Conservation (phyloP, 768 basidiomycete genomes). For the Mycena venus region DNA sequence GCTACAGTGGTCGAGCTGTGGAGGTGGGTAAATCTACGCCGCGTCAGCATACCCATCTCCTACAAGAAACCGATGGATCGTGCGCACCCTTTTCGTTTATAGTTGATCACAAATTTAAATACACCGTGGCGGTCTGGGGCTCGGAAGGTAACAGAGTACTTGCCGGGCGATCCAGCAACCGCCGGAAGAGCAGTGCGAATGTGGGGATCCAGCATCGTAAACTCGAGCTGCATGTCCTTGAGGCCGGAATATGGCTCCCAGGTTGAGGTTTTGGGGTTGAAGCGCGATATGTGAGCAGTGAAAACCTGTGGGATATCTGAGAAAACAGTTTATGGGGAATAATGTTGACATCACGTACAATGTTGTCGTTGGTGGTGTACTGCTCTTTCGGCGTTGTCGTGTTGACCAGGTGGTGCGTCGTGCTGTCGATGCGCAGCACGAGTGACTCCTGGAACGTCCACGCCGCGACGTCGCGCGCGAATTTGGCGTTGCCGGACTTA, state of each 20-base stretch:
- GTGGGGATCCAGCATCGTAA: conserved; percentile 99
- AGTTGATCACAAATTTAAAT: conserved; percentile 95
- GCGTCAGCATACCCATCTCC: conserved; percentile 5
- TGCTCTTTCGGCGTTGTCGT: conserved; percentile 71
- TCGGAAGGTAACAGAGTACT: conserved; percentile 88
- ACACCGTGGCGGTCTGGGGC: conserved; percentile 97
- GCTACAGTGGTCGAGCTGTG: conserved; percentile 82
- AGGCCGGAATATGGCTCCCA: conserved; percentile 85
- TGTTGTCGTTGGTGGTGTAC: conserved; percentile 90
- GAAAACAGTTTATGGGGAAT: neutral
- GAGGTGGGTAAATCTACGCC: conserved; percentile 78
- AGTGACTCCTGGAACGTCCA: conserved; percentile 94
- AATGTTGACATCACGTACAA: conserved; percentile 62
- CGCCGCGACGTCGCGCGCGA: conserved; percentile 79
- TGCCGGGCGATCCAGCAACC: conserved; percentile 67
- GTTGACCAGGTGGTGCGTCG: conserved; percentile 80
- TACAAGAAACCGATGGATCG: conserved; percentile 2
- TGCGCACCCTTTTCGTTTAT: conserved; percentile 88
- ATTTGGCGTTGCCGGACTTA: conserved; percentile 80
- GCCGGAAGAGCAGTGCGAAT: conserved; percentile 83
- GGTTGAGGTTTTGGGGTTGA: conserved; percentile 61
- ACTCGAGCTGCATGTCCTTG: conserved; percentile 91
- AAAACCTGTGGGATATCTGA: conserved; percentile 67
- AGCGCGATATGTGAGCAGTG: conserved; percentile 79
- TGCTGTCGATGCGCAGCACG: conserved; percentile 82